phyloP scores from a whole-genome alignment of 2,329 filamentous ascomycete species.

The Pseudogymnoascus sp. region DNA sequence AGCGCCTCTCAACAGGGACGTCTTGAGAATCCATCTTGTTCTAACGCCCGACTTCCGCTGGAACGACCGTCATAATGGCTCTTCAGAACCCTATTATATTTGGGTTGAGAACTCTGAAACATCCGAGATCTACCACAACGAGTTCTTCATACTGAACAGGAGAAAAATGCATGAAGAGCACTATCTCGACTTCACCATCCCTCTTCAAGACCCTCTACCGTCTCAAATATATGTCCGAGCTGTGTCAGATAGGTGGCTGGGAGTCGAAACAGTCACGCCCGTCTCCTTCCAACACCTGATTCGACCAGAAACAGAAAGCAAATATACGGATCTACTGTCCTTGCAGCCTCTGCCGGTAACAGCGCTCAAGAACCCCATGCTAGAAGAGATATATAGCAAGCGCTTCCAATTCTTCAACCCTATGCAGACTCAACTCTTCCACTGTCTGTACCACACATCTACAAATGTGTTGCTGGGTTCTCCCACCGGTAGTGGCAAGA shows the following conservation, averaged over 20 bases:
- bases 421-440: constrained; percentile 99
- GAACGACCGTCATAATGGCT: constrained; percentile 91
- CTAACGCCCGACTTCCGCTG: constrained; percentile 86
- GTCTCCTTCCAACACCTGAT: constrained; percentile 98
- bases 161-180: constrained; percentile 93
- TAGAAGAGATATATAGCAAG: constrained; percentile 83
- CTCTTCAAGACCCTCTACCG: constrained; percentile 83
- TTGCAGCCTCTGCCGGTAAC: constrained; percentile 82
- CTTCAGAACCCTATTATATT: constrained; percentile 93
- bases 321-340: constrained; percentile 90
- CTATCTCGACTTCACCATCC: constrained; percentile 96
- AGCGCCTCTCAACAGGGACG: constrained; percentile 88
- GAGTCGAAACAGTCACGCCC: constrained; percentile 88
- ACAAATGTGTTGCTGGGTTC: constrained; percentile 92
- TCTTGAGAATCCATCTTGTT: constrained; percentile 80
- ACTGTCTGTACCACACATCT: constrained; percentile 86
- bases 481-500: constrained; percentile 95
- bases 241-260: constrained; percentile 92
- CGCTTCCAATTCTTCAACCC: constrained; percentile 97
- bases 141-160: constrained; percentile 88
- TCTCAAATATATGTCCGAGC: constrained; percentile 94
- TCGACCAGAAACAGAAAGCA: constrained; percentile 90
- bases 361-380: constrained; percentile 74
- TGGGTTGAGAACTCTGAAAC: constrained; percentile 99
- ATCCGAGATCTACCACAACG: constrained; percentile 94